Percentiles rank a stretch among this genome's conserved stretches.
These are phyloP conservation scores for Phytophthora syringae DNA, from an alignment of 352 stramenopile genomes.

Conservation along the genomic window DNA sequence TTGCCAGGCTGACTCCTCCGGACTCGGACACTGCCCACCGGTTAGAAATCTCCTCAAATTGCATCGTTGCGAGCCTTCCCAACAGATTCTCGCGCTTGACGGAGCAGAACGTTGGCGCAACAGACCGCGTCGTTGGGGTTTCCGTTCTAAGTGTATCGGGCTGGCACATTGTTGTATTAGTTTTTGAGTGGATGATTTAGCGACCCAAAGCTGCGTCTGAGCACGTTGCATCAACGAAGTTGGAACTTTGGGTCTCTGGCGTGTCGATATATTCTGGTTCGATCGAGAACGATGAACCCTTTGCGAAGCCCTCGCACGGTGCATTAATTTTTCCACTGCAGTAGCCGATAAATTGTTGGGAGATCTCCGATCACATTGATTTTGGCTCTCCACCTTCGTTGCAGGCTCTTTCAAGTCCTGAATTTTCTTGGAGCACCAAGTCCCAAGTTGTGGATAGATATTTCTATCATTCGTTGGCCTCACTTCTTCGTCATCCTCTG, in stretches of 20 bases:
- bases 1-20: conserved; percentile 11
- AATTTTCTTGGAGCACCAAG: conserved; percentile 23
- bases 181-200: conserved; percentile 1
- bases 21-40: conserved; percentile 5
- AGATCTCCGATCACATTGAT: not conserved
- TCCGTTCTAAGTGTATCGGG: not conserved
- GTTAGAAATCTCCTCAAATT: conserved; percentile 7
- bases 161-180: not conserved
- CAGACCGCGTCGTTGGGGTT: not conserved
- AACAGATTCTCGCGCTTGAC: conserved; percentile 34
- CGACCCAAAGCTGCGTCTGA: conserved; percentile 25
- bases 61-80: conserved; percentile 33
- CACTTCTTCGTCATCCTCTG: not conserved
- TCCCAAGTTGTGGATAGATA: conserved; percentile 3
- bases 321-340: conserved; percentile 18
- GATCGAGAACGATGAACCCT: not conserved
- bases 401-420: not conserved
- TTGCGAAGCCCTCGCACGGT: conserved; percentile 1
- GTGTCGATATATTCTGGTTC: not conserved
- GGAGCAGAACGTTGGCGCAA: conserved; percentile 35
- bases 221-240: conserved; percentile 24
- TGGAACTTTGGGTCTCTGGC: conserved; percentile 8
- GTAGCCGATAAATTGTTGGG: conserved; percentile 2
- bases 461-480: not conserved
- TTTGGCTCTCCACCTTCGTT: not conserved